Percentiles rank a stretch among this genome's conserved stretches.
Conservation (phyloP, 441 rosid genomes). For the Brassica hybrid region DNA sequence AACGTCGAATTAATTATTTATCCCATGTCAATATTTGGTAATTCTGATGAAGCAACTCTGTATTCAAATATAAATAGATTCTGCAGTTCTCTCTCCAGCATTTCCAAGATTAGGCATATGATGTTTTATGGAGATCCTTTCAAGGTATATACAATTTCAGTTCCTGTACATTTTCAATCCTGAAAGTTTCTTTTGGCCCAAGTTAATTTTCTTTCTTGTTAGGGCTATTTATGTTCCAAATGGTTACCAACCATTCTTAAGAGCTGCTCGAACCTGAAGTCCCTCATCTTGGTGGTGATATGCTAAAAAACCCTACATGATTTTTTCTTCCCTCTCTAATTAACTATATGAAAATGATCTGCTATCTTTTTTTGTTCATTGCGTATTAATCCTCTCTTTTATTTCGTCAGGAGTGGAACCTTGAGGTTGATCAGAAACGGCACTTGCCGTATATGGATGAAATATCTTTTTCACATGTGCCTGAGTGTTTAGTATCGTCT, state of each 20-base stretch:
- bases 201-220: background rate
- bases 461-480: background rate
- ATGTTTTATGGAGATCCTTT: background rate
- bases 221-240: background rate
- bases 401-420: background rate
- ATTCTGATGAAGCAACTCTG: background rate
- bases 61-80: background rate
- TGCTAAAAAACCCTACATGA: background rate
- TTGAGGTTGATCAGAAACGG: background rate
- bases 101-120: background rate
- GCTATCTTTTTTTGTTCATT: background rate
- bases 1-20: background rate
- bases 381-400: background rate
- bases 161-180: background rate
- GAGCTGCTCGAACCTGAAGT: background rate
- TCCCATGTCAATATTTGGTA: background rate
- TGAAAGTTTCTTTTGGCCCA: background rate
- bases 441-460: background rate
- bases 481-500: slow-evolving; percentile 15
- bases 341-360: background rate
- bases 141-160: background rate
- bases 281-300: slow-evolving; percentile 5
- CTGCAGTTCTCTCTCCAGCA: background rate
- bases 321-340: background rate
- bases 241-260: slow-evolving; percentile 14